Conservation (phyloP, 257 asterid species). For the Handroanthus guayacan region DNA sequence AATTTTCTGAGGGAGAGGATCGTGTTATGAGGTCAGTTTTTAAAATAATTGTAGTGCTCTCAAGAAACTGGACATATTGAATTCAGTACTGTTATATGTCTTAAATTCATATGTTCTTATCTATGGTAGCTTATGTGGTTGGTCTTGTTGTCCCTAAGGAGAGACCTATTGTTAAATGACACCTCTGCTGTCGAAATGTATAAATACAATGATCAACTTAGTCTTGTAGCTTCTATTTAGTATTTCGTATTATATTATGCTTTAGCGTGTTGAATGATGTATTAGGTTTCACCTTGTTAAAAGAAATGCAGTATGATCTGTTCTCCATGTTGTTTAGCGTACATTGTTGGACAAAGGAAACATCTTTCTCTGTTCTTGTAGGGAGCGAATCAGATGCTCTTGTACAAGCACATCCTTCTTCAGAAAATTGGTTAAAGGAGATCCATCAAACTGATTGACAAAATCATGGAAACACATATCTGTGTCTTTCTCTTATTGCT, state of each 20-base stretch:
- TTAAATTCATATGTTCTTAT: background rate
- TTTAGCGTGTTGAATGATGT: background rate
- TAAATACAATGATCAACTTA: background rate
- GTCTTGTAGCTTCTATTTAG: background rate
- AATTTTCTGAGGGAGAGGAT: constrained; percentile 87
- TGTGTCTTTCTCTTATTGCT: constrained; percentile 8
- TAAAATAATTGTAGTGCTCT: background rate
- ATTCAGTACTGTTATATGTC: background rate
- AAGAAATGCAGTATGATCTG: background rate
- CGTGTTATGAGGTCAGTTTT: constrained; percentile 70
- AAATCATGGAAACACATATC: background rate
- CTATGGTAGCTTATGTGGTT: background rate
- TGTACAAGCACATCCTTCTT: background rate
- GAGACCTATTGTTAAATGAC: constrained; percentile 14
- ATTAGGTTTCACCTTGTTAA: background rate
- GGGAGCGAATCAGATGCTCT: background rate
- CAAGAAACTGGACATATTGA: background rate
- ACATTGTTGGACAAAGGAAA: background rate
- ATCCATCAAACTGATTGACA: constrained; percentile 2
- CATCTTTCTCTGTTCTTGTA: background rate
- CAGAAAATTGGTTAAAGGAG: background rate
- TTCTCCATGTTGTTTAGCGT: background rate
- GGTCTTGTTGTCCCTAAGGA: background rate
- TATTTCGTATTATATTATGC: background rate
- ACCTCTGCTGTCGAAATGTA: constrained; percentile 1